phyloP scores from a whole-genome alignment of 2,329 filamentous ascomycete species.

The Trichophyton verrucosum region DNA sequence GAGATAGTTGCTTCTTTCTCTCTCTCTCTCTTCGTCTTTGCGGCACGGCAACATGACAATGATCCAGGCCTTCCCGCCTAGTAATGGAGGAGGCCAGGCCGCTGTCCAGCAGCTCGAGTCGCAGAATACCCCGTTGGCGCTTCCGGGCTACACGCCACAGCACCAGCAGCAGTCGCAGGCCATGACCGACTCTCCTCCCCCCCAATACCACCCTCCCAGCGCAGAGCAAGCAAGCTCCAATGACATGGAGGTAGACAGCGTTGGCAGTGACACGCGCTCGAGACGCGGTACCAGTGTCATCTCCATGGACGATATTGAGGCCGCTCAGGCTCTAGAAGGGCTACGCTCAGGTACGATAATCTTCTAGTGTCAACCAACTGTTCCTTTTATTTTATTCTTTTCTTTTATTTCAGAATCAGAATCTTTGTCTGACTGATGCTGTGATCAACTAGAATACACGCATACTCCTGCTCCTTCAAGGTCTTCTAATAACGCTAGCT shows the following conservation, averaged over 20 bases:
- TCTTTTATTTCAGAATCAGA: background rate
- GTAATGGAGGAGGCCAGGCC: background rate
- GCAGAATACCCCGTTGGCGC: background rate
- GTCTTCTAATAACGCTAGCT: constrained; percentile 21
- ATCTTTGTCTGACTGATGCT: constrained; percentile 3
- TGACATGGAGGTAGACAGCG: constrained; percentile 31
- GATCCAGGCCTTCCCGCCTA: background rate
- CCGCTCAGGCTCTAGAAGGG: constrained; percentile 64
- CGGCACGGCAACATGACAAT: background rate
- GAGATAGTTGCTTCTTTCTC: background rate
- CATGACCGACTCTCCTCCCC: constrained; percentile 1
- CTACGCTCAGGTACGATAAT: constrained; percentile 51
- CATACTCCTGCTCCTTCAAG: constrained; percentile 46
- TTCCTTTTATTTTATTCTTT: background rate
- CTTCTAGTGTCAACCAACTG: background rate
- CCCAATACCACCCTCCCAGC: background rate
- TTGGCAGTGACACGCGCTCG: constrained; percentile 28
- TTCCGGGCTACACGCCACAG: background rate
- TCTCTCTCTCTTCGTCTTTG: no score
- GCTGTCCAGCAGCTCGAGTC: background rate
- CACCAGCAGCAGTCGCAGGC: background rate
- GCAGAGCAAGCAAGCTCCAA: background rate
- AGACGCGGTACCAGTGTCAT: constrained; percentile 35
- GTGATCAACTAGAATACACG: constrained; percentile 44
- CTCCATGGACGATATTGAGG: constrained; percentile 42